Evolutionary conservation across 352 stramenopile genomes (phyloP).

Genomic region (Phytophthora sp.): DNA sequence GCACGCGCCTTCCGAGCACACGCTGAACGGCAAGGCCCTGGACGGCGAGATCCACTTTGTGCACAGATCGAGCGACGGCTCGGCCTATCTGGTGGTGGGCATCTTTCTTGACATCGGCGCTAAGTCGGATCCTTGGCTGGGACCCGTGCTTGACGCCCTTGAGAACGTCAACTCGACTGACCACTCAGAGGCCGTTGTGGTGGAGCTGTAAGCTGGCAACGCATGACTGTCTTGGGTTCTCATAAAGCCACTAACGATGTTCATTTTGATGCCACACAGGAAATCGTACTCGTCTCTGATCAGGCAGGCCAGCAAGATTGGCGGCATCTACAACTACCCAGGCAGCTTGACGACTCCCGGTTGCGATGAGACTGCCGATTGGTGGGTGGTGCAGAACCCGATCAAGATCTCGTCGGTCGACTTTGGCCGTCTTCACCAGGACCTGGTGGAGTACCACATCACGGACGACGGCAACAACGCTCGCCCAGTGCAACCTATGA

Average conservation of each 20-base stretch:
- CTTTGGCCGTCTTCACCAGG: constrained; percentile 41
- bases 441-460: constrained; percentile 41
- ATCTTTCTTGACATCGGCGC: constrained; percentile 34
- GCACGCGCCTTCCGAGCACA: constrained; percentile 67
- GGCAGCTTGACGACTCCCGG: constrained; percentile 67
- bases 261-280: constrained; percentile 18
- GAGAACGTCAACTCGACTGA: constrained; percentile 36
- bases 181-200: constrained; percentile 9
- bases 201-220: constrained; percentile 38
- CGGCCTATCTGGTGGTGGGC: constrained; percentile 48
- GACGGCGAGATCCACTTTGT: constrained; percentile 71
- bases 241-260: constrained; percentile 9
- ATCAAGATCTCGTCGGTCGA: constrained; percentile 49
- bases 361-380: constrained; percentile 63
- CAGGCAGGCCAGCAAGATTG: constrained; percentile 4
- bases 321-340: constrained; percentile 64
- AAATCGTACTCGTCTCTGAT: constrained; percentile 44
- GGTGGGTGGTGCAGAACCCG: constrained; percentile 65
- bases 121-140: constrained; percentile 39
- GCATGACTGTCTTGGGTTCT: background rate
- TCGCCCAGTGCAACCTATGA: constrained; percentile 46
- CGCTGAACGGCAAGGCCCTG: constrained; percentile 50
- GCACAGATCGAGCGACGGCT: constrained; percentile 45
- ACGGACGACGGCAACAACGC: constrained; percentile 54
- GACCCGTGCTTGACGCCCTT: constrained; percentile 41